A percentile compares a stretch with the other conserved stretches of the same genome.
Evolutionary conservation across 805 yeast species (phyloP).

Genomic region (Candida namnaoensis): DNA sequence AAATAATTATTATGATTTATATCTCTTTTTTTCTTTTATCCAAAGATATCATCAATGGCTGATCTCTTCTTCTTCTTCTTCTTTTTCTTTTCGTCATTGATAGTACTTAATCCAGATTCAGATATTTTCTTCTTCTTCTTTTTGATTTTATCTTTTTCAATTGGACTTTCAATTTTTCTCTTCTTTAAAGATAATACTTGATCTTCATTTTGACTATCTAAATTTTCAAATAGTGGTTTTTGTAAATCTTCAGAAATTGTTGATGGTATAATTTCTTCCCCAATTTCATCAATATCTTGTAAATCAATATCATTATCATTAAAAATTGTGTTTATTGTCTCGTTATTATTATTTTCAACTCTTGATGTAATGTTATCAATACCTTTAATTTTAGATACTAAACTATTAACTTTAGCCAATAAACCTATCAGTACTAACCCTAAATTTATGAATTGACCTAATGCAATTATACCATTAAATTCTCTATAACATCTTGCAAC

Average conservation of each 20-base stretch:
- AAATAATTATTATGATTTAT: slow-evolving; percentile 9
- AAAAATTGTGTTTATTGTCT: too few relatives aligned
- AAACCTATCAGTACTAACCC: slow-evolving; percentile 63
- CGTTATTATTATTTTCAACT: background rate
- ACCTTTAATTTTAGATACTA: slow-evolving; percentile 8
- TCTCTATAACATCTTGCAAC: slow-evolving; percentile 30
- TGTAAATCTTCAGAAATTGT: too few relatives aligned
- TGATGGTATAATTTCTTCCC: slow-evolving; percentile 1
- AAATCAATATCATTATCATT: too few relatives aligned
- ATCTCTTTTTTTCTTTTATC: slow-evolving; percentile 20
- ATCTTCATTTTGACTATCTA: too few relatives aligned
- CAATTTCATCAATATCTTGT: background rate
- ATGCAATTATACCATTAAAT: slow-evolving; percentile 58
- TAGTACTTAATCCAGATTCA: background rate
- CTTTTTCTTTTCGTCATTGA: slow-evolving; percentile 19
- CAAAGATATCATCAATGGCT: slow-evolving; percentile 74
- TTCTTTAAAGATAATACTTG: slow-evolving; percentile 1
- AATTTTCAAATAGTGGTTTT: too few relatives aligned
- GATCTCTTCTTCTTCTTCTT: slow-evolving; percentile 39
- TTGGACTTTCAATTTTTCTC: slow-evolving; percentile 5
- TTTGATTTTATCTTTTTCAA: slow-evolving; percentile 1
- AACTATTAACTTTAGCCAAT: slow-evolving; percentile 33
- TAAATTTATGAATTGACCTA: slow-evolving; percentile 69
- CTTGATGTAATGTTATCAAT: background rate
- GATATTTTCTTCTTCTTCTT: background rate